phyloP scores from a whole-genome alignment of 352 stramenopile species.

The Globisporangium nagaii region DNA sequence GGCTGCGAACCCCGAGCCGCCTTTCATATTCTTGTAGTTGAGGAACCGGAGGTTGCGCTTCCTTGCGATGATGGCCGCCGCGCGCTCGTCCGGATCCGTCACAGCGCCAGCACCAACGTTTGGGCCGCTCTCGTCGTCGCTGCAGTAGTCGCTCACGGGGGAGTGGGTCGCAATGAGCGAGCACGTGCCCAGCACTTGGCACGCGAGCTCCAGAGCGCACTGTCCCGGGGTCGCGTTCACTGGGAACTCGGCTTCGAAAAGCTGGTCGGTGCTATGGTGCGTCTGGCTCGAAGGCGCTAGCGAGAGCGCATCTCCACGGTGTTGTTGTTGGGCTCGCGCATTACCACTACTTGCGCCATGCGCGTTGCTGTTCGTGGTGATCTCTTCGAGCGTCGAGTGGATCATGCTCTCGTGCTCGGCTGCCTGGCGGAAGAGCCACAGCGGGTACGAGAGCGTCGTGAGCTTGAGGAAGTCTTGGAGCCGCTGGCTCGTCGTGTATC shows the following conservation, averaged over 20 bases:
- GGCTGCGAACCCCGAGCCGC: conserved; percentile 56
- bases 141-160: conserved; percentile 10
- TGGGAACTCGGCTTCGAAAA: conserved; percentile 67
- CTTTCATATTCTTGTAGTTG: conserved; percentile 57
- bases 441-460: conserved; percentile 57
- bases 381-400: conserved; percentile 56
- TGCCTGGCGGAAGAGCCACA: conserved; percentile 67
- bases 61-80: conserved; percentile 6
- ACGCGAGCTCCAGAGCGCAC: conserved; percentile 57
- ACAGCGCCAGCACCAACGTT: no score
- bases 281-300: neutral
- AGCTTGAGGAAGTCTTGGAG: conserved; percentile 72
- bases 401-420: conserved; percentile 72
- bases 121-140: conserved; percentile 4
- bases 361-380: conserved; percentile 11
- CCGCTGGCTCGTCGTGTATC: conserved; percentile 54
- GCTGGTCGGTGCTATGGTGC: conserved; percentile 22
- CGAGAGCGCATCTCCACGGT: neutral
- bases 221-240: conserved; percentile 61
- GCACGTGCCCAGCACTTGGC: conserved; percentile 66
- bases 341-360: neutral
- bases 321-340: neutral
- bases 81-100: conserved; percentile 8
- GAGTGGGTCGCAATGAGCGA: conserved; percentile 37
- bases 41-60: conserved; percentile 42